Evolutionary conservation across 1,139 yeast genomes (phyloP).

Genomic region (Citeromyces siamensis): DNA sequence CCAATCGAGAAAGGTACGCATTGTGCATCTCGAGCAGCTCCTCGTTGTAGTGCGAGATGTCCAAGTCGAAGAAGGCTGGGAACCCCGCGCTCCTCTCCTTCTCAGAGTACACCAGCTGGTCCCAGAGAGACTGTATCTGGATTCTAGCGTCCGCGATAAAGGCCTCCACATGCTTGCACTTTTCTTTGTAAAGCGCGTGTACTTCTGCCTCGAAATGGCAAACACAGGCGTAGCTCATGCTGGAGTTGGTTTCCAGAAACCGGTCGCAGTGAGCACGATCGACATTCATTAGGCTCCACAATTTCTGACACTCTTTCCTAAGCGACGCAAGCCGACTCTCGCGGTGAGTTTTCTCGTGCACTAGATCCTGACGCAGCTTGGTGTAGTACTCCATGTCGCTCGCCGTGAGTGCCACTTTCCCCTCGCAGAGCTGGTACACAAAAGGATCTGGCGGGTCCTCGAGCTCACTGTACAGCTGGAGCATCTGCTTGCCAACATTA

Average conservation of each 20-base stretch:
- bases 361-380: neutral
- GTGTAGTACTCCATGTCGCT: neutral
- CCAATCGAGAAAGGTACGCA: slow-evolving; percentile 38
- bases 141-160: slow-evolving; percentile 52
- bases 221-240: slow-evolving; percentile 12
- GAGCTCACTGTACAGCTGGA: neutral
- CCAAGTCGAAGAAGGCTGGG: slow-evolving; percentile 22
- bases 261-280: slow-evolving; percentile 1
- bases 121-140: slow-evolving; percentile 53
- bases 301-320: slow-evolving; percentile 1
- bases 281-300: slow-evolving; percentile 5
- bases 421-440: neutral
- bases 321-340: slow-evolving; percentile 1
- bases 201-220: slow-evolving; percentile 36
- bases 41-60: slow-evolving; percentile 35
- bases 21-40: slow-evolving; percentile 48
- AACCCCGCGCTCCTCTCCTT: slow-evolving; percentile 25
- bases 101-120: slow-evolving; percentile 40
- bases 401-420: neutral
- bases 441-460: neutral
- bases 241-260: slow-evolving; percentile 13
- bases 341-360: slow-evolving; percentile 1
- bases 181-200: slow-evolving; percentile 41
- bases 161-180: slow-evolving; percentile 52
- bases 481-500: neutral